Conservation (phyloP, 495 filamentous ascomycete genomes). For the Xylaria flabelliformis region DNA sequence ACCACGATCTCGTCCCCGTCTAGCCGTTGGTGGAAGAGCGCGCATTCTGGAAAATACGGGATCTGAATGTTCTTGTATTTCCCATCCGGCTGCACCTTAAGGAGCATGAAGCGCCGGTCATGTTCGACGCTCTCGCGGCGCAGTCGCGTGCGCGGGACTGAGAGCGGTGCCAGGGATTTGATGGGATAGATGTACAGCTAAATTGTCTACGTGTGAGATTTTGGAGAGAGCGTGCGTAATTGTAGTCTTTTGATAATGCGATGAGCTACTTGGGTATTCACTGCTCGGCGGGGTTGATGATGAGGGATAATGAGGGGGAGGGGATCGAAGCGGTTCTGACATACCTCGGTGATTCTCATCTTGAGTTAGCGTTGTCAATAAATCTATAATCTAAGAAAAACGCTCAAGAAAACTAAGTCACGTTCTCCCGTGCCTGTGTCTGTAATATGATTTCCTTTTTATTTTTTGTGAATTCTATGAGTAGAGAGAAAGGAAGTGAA, state of each 20-base stretch:
- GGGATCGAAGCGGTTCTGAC: not conserved
- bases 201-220: not conserved
- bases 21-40: conserved; percentile 70
- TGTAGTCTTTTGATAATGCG: not conserved
- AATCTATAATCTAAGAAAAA: not conserved
- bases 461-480: not conserved
- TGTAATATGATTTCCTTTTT: not conserved
- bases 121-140: conserved; percentile 72
- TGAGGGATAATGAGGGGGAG: conserved; percentile 19
- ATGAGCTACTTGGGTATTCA: not conserved
- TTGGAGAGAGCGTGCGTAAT: not conserved
- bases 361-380: not conserved
- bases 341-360: conserved; percentile 38
- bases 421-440: not conserved
- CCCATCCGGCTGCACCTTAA: conserved; percentile 37
- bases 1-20: conserved; percentile 55
- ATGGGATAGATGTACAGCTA: conserved; percentile 90
- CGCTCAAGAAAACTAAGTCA: not conserved
- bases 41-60: conserved; percentile 65
- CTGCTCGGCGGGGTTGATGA: not conserved
- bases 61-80: conserved; percentile 69
- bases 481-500: not conserved
- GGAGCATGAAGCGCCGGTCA: conserved; percentile 83
- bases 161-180: conserved; percentile 76
- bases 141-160: conserved; percentile 60